Base-by-base conservation (phyloP, 2,329 filamentous ascomycete genomes). In the Monascus ruber region DNA sequence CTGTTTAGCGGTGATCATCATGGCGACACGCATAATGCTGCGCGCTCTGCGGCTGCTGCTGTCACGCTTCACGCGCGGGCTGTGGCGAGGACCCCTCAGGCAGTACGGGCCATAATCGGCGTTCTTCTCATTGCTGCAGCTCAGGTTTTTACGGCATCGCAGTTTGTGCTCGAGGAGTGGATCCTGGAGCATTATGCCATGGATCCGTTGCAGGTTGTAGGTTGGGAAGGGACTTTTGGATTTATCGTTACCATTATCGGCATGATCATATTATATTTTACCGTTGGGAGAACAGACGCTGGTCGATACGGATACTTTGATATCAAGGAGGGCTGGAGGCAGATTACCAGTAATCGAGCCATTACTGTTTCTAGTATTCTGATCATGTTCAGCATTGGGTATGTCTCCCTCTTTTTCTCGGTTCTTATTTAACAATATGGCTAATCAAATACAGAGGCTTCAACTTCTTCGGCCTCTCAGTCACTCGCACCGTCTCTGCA, bases 381-480 rank as follows among this genome's bases (percentile, higher is more conserved):
- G 42, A 96, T 96, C 59, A 98, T 98, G 91, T 74, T 98, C 49
- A 94, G 86, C 54, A 98, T 98, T 53, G 89, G 89, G 83, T 93
- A 76, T 58, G 77, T 70, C 24, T 37, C 40, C 7, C 8, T 49
- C 48, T 44, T 8, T 29, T 10, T 31, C 25, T 36, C 36, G 37
- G 26, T 35, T 29, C 11, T 26, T 26, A 11, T 26, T 26, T 36
- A 34, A 25, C 29, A 36, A 5, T 39, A n/a, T 35, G 28, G 25
- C 34, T 44, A 38, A 27, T 34, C 38, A 33, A 39, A 49, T 53
- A 42, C 46, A 93, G 86, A 47, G 88, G 89, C 39, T 98, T 96
- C 76, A 98, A 98, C 68, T 98, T 94, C 71, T 98, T 98, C 63
- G 91, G 91, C 5, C 76, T 98, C 6, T 91, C 85, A 1, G 89